phyloP scores from a whole-genome alignment of 192 early-diverging fungal species.

The Coemansia erecta region DNA sequence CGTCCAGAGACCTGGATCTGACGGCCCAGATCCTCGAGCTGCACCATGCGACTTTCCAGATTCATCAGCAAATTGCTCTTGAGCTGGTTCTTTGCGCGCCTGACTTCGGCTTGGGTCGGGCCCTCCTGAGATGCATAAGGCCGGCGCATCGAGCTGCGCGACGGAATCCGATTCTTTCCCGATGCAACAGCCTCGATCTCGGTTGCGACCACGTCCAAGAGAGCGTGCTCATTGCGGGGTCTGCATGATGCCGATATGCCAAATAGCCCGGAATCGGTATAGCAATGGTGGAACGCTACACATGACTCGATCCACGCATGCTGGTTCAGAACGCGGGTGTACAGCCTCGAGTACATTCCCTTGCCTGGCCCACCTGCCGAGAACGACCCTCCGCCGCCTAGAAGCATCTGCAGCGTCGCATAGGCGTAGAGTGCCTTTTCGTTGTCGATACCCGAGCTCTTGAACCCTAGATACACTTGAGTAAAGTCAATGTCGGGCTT shows the following conservation, averaged over 20 bases:
- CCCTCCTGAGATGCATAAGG: slow-evolving; percentile 41
- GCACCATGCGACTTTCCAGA: slow-evolving; percentile 87
- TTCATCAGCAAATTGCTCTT: slow-evolving; percentile 91
- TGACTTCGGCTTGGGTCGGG: slow-evolving; percentile 59
- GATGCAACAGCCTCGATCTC: slow-evolving; percentile 75
- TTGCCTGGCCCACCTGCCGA: slow-evolving; percentile 97
- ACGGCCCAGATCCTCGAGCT: slow-evolving; percentile 91
- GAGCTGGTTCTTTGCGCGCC: slow-evolving; percentile 94
- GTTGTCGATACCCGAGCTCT: slow-evolving; percentile 74
- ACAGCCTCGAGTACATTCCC: slow-evolving; percentile 97
- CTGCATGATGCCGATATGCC: slow-evolving; percentile 85
- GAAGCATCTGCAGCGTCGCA: slow-evolving; percentile 82
- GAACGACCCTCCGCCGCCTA: slow-evolving; percentile 96
- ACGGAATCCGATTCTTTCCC: slow-evolving; percentile 6
- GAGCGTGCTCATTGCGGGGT: slow-evolving; percentile 68
- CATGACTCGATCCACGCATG: slow-evolving; percentile 95
- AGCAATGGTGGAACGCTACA: slow-evolving; percentile 88
- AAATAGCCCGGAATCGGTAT: slow-evolving; percentile 89
- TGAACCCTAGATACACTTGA: slow-evolving; percentile 89
- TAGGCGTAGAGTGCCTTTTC: slow-evolving; percentile 83
- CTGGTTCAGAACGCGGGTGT: slow-evolving; percentile 92
- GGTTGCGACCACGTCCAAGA: slow-evolving; percentile 79
- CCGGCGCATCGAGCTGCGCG: slow-evolving; percentile 30
- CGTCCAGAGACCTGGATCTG: slow-evolving; percentile 74
- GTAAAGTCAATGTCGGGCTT: slow-evolving; percentile 70